A percentile compares a stretch with the other conserved stretches of the same genome.
Evolutionary conservation across 1,284 basidiomycete species (phyloP).

Genomic region (Pseudozyma pruni): DNA sequence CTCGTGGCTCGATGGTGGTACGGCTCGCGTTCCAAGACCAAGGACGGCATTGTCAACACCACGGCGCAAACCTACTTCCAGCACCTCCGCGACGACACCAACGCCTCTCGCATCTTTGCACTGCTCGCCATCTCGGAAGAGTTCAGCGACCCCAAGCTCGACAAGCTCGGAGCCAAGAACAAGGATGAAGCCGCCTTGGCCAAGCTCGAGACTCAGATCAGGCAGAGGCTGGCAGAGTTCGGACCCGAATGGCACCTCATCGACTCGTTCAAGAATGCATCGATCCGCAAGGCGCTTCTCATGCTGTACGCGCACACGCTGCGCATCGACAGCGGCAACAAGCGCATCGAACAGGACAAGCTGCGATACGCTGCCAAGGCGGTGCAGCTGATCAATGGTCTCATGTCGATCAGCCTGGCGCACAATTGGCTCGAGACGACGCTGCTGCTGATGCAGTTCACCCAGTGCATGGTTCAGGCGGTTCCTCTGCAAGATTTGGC

Average conservation of each 20-base stretch:
- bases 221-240: conserved; percentile 14
- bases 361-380: conserved; percentile 53
- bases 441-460: conserved; percentile 81
- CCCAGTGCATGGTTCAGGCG: conserved; percentile 86
- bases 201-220: conserved; percentile 72
- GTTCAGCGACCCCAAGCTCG: conserved; percentile 73
- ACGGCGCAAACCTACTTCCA: conserved; percentile 93
- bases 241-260: conserved; percentile 53
- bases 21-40: conserved; percentile 86
- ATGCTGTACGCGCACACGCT: conserved; percentile 88
- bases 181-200: conserved; percentile 50
- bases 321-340: conserved; percentile 69
- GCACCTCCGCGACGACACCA: conserved; percentile 81
- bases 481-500: conserved; percentile 69
- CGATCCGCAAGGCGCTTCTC: conserved; percentile 56
- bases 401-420: conserved; percentile 83
- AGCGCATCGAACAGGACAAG: conserved; percentile 41
- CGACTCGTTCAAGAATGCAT: conserved; percentile 47
- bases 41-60: conserved; percentile 85
- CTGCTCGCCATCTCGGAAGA: conserved; percentile 80
- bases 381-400: conserved; percentile 76
- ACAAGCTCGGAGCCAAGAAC: conserved; percentile 50
- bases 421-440: conserved; percentile 92
- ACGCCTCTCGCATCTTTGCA: conserved; percentile 79
- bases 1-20: conserved; percentile 95